phyloP scores from a whole-genome alignment of 352 stramenopile species.

The Pythium phragmitis region DNA sequence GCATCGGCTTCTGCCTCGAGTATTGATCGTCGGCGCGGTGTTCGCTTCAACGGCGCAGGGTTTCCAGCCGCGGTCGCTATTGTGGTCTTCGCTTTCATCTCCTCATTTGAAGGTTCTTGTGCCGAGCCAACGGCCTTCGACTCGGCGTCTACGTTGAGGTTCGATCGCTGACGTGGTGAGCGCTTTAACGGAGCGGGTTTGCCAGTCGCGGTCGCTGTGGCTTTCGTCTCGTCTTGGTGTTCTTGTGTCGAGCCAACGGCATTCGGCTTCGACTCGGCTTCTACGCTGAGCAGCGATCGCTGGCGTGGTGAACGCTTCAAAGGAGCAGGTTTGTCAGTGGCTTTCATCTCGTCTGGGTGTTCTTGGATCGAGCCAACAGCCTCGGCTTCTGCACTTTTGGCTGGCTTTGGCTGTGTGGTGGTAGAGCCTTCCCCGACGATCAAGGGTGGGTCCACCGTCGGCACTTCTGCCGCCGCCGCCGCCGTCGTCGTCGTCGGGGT shows the following conservation, averaged over 20 bases:
- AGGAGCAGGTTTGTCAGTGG: background rate
- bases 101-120: background rate
- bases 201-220: background rate
- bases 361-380: background rate
- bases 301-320: background rate
- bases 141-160: conserved; percentile 1
- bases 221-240: background rate
- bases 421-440: background rate
- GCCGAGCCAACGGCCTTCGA: background rate
- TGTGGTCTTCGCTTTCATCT: background rate
- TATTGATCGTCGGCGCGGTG: conserved; percentile 1
- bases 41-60: conserved; percentile 1
- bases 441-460: background rate
- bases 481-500: background rate
- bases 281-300: background rate
- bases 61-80: background rate
- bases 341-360: background rate
- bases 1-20: background rate
- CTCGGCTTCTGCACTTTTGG: background rate
- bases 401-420: too few species aligned
- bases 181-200: background rate
- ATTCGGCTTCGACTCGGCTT: background rate
- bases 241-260: background rate
- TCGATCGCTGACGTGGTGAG: background rate
- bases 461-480: background rate